Base-by-base conservation (phyloP, 306 rosid genomes). In the Gastrolobium bilobum region DNA sequence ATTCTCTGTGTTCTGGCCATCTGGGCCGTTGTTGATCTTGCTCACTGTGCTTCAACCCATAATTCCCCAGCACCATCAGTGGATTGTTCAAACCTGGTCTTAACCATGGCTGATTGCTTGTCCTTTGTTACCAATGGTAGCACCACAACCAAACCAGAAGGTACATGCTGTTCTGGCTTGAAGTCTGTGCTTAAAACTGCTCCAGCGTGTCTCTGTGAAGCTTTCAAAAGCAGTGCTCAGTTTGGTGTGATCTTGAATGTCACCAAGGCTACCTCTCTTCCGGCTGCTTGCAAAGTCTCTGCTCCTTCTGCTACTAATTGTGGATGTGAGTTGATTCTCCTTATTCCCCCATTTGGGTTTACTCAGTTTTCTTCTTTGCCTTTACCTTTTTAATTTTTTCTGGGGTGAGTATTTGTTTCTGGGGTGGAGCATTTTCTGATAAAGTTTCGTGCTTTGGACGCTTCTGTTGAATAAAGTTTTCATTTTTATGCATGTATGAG, bases 61-160 rank as follows among this genome's bases (percentile, higher is more conserved):
- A 71, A 74, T 0, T 97, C 99, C 1, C 98, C 97, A 2, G 85
- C 97, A 0, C 99, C 99, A 1, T 74, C 93, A 0, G 91, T 81
- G 14, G 99, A 96, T 73, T 96, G 99, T 47, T 73, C 93, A 0
- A 82, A 6, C 61, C 80, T 96, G 65, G 86, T 93, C 3, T 46
- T 86, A 54, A 85, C 78, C 75, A 89, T 96, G 99, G 90, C 91
- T 0, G 99, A 93, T 62, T 96, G 99, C 79, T 54, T 96, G 75
- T 81, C 99, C 3, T 96, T 86, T n/a, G 99, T 96, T 3, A 81
- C 94, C 9, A 93, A 90, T 50, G 99, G 85, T 2, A 96, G 99
- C 86, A 91, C 89, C 37, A 65, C 78, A 11, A 38, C 78, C 0
- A 93, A 85, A 64, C 99, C 99, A 0, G 90, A 85, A 34, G 94